Evolutionary conservation across 176 grass and related monocot species (phyloP).

Genomic region (Eragrostis nindensis): DNA sequence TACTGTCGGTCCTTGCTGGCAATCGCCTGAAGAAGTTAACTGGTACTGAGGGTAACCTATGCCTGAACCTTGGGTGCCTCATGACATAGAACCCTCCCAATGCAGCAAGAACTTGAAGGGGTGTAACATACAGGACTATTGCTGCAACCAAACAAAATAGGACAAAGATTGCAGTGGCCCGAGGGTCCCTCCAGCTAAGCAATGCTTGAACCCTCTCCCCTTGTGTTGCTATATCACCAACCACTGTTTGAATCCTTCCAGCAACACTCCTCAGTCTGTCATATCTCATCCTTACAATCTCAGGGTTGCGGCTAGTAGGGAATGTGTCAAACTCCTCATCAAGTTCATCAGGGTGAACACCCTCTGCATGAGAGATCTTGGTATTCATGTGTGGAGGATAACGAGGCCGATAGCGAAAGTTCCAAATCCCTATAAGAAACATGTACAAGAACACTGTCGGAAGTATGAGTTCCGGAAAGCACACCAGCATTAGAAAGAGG

Average conservation of each 20-base stretch:
- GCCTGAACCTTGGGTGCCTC: conserved; percentile 90
- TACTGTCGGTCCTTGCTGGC: conserved; percentile 82
- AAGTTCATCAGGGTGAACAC: conserved; percentile 83
- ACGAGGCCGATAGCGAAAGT: conserved; percentile 83
- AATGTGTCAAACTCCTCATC: conserved; percentile 95
- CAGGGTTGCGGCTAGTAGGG: conserved; percentile 62
- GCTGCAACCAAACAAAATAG: conserved; percentile 83
- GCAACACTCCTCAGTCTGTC: conserved; percentile 92
- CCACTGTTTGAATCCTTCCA: conserved; percentile 88
- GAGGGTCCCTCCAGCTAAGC: conserved; percentile 96
- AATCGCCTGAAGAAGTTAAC: conserved; percentile 87
- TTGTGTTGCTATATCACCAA: conserved; percentile 92
- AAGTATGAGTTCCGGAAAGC: conserved; percentile 93
- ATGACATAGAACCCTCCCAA: conserved; percentile 83
- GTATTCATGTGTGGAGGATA: conserved; percentile 99
- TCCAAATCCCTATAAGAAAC: conserved; percentile 96
- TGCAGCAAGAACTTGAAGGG: conserved; percentile 82
- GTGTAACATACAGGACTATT: conserved; percentile 77
- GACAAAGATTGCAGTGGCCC: conserved; percentile 85
- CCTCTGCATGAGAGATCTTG: conserved; percentile 91
- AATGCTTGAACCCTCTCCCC: conserved; percentile 91
- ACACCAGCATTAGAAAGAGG: conserved; percentile 89
- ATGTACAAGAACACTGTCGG: conserved; percentile 92
- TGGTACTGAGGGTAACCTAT: conserved; percentile 75
- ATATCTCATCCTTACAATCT: conserved; percentile 76